Evolutionary conservation across 225 moss, liverwort and hornwort species (phyloP).

Genomic region (Climacium dendroides): DNA sequence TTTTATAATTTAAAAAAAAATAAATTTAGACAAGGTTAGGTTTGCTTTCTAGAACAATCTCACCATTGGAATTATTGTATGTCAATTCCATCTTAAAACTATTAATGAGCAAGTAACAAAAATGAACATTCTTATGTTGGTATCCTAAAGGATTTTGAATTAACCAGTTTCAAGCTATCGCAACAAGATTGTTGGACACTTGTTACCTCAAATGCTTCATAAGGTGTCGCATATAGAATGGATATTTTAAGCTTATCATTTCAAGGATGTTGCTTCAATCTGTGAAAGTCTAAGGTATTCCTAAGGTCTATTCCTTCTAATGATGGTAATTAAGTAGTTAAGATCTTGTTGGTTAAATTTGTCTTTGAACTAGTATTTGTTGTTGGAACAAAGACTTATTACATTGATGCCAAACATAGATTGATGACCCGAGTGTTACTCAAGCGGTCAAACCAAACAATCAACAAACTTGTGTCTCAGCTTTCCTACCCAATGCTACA

Average conservation of each 20-base stretch:
- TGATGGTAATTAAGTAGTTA: background rate
- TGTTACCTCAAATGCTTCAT: background rate
- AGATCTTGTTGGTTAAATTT: background rate
- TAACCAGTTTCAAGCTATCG: background rate
- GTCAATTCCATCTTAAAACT: too few relatives aligned
- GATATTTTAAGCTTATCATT: background rate
- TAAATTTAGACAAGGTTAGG: too few relatives aligned
- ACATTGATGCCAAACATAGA: background rate
- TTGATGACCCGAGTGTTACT: constrained; percentile 51
- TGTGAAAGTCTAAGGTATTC: background rate
- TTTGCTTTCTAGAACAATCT: too few relatives aligned
- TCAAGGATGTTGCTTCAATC: background rate
- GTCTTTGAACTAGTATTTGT: background rate
- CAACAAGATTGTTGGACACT: background rate
- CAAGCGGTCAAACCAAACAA: constrained; percentile 25
- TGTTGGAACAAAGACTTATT: background rate
- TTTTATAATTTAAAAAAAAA: too few relatives aligned
- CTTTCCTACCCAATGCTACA: constrained; percentile 54
- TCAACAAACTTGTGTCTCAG: constrained; percentile 48
- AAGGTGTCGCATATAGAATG: background rate
- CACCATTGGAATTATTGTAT: too few relatives aligned
- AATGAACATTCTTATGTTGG: background rate
- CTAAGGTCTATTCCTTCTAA: background rate
- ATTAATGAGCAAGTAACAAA: background rate
- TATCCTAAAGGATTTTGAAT: background rate